Base-by-base conservation (phyloP, 2,329 filamentous ascomycete species). In the Microdochium paspali region DNA sequence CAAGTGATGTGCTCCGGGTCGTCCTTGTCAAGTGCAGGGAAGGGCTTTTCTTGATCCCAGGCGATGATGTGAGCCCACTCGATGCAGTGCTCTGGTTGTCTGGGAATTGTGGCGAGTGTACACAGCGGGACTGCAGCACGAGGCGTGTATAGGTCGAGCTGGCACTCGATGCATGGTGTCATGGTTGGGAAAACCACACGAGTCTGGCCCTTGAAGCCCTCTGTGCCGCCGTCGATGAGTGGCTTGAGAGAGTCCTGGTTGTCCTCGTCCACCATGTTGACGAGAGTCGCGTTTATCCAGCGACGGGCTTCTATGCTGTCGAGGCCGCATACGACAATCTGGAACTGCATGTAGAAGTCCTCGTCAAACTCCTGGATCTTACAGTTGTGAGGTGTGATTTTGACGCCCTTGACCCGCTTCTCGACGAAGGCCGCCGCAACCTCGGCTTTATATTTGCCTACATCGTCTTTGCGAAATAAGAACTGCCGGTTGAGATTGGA, bases 31-130 rank as follows among this genome's bases (percentile, higher is more conserved):
- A 98, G 84, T 30, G 79, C 76, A 18, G 90, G 83, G 54, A 91
- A 94, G 53, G 85, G 86, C 62, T 85, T 84, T 59, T 89, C 82
- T 56, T 85, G 79, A 52, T 95, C 90, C 93, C 93, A 98, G 35
- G 93, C 93, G 53, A 98, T 96, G 60, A 97, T 85, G 64, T 97
- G 91, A 0, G 93, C 94, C 93, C 93, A 98, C 69, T 98, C 93
- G 60, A 98, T 87, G 64, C 93, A 98, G 69, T 98, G 93, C 64
- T 97, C 90, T 1, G 93, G 93, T 62, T 98, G 93, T 13, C 93
- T 86, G 10, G 93, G 93, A 55, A 98, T 97, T 18, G 89, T 94
- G 15, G 93, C 93, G 49, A 98, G 83, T 3, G 93, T 98, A 66
- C 93, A 98, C 24, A 98, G 84, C 1, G 93, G 93, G 0, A 98